phyloP scores from a whole-genome alignment of 345 rosid genomes.

The Citrus unshiu region DNA sequence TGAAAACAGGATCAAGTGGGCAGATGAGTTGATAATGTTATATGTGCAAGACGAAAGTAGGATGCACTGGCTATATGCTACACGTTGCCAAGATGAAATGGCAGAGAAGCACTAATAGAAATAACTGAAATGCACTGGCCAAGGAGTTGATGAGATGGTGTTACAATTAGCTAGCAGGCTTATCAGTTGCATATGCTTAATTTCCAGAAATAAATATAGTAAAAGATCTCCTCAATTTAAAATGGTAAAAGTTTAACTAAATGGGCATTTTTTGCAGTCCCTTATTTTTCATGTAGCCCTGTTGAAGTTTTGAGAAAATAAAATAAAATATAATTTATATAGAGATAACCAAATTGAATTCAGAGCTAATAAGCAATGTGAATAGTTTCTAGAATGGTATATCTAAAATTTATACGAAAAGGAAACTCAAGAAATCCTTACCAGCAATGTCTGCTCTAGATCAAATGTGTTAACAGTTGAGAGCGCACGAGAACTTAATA shows the following conservation, averaged over 20 bases:
- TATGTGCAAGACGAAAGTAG: background rate
- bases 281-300: background rate
- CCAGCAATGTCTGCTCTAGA: slow-evolving; percentile 88
- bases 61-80: background rate
- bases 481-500: slow-evolving; percentile 67
- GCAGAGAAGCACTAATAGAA: background rate
- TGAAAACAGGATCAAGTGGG: background rate
- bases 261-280: background rate
- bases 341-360: background rate
- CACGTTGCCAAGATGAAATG: background rate
- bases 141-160: background rate
- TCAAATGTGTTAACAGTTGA: slow-evolving; percentile 71
- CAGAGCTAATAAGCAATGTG: background rate
- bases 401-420: too few species aligned
- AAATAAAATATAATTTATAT: background rate
- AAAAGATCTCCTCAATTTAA: background rate
- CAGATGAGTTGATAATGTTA: background rate
- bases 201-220: background rate
- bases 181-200: background rate
- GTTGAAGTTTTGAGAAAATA: background rate
- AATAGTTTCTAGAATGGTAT: too few species aligned
- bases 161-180: background rate
- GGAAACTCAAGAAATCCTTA: slow-evolving; percentile 11
- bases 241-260: background rate
- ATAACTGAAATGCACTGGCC: background rate